Evolutionary conservation across 495 filamentous ascomycete genomes (phyloP).

Genomic region (Podospora pseudopauciseta): DNA sequence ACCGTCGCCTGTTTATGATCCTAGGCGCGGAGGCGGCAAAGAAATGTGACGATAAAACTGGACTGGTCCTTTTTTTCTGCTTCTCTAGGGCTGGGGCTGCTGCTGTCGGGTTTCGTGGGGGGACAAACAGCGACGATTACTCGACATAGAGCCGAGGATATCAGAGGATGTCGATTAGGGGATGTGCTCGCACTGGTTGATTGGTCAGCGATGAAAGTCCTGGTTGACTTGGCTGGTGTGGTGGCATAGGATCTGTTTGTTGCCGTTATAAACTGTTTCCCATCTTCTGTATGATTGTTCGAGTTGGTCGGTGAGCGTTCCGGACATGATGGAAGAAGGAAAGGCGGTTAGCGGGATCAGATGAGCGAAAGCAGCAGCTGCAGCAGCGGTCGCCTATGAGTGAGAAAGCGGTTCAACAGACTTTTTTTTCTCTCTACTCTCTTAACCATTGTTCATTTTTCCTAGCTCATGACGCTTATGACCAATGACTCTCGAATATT

Average conservation of each 20-base stretch:
- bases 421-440: constrained; percentile 15
- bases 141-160: background rate
- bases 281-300: constrained; percentile 8
- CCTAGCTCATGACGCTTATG: constrained; percentile 33
- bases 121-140: background rate
- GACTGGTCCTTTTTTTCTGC: background rate
- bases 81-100: background rate
- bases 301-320: background rate
- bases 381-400: background rate
- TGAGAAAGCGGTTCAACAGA: background rate
- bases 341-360: background rate
- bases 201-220: background rate
- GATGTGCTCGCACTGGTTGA: background rate
- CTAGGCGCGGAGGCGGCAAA: constrained; percentile 16
- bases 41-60: constrained; percentile 4
- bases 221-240: background rate
- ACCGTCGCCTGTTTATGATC: constrained; percentile 22
- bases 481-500: constrained; percentile 27
- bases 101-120: background rate
- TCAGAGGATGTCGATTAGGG: background rate
- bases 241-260: background rate
- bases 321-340: background rate
- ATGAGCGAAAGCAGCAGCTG: background rate
- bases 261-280: background rate
- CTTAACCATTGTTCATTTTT: constrained; percentile 18